Conservation (phyloP, 768 basidiomycete genomes). For the Mycena polygramma region DNA sequence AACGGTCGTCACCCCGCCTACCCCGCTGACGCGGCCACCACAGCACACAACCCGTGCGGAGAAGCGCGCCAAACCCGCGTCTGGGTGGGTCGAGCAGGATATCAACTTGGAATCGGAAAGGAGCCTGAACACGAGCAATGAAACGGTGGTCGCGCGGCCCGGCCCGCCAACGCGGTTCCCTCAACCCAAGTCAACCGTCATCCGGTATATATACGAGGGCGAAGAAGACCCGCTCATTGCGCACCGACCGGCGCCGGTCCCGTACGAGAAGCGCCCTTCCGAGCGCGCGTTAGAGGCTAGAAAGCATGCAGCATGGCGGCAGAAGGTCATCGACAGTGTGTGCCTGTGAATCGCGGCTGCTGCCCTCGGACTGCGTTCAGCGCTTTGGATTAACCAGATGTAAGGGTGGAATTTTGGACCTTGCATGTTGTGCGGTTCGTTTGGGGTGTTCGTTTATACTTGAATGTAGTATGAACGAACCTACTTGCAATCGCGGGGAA, state of each 20-base stretch:
- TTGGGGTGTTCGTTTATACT: no score
- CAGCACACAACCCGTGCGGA: no score
- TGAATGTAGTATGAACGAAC: no score
- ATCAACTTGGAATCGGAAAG: no score
- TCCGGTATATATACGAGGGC: constrained; percentile 1
- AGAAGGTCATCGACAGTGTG: neutral
- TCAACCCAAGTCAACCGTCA: neutral
- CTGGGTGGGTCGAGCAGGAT: no score
- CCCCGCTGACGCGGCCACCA: no score
- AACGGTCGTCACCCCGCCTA: no score
- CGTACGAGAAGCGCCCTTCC: constrained; percentile 9
- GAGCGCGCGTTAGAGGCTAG: neutral
- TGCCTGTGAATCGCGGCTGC: constrained; percentile 43
- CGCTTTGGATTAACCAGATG: no score
- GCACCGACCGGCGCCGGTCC: constrained; percentile 3
- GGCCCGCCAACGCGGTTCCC: neutral
- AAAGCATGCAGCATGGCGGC: neutral
- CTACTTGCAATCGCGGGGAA: no score
- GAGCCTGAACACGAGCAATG: neutral
- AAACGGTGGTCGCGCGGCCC: neutral
- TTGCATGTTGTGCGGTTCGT: no score
- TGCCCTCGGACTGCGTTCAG: constrained; percentile 58
- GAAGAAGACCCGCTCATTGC: neutral
- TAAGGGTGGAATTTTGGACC: no score
- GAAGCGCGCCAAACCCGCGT: no score